Evolutionary conservation across 2,329 filamentous ascomycete species (phyloP).

Genomic region (Trichoderma arundinaceum): DNA sequence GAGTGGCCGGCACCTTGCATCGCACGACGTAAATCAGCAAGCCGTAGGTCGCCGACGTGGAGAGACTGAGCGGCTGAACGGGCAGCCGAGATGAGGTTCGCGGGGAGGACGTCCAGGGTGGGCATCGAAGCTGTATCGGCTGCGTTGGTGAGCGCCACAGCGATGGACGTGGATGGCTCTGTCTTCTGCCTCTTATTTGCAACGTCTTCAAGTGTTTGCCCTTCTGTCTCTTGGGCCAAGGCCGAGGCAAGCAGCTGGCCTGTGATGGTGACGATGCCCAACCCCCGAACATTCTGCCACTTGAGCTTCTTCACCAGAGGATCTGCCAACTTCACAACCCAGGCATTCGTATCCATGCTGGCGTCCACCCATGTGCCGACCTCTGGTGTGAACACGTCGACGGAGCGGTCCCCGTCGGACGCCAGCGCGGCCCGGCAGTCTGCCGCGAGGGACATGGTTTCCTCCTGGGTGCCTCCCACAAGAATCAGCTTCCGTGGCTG

Average conservation of each 20-base stretch:
- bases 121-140: constrained; percentile 47
- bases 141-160: constrained; percentile 37
- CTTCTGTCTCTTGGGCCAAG: constrained; percentile 51
- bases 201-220: constrained; percentile 51
- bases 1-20: constrained; percentile 83
- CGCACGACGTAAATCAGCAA: constrained; percentile 84
- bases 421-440: constrained; percentile 75
- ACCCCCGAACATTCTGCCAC: constrained; percentile 91
- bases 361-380: constrained; percentile 81
- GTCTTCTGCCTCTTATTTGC: constrained; percentile 58
- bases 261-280: constrained; percentile 92
- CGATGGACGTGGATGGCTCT: constrained; percentile 42
- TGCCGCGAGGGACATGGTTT: constrained; percentile 77
- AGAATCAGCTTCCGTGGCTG: constrained; percentile 93
- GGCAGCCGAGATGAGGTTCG: constrained; percentile 70
- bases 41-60: constrained; percentile 89
- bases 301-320: constrained; percentile 82
- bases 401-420: constrained; percentile 55
- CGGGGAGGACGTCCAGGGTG: constrained; percentile 60
- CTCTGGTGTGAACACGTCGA: constrained; percentile 81
- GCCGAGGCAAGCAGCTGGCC: constrained; percentile 62
- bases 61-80: constrained; percentile 83
- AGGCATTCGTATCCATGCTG: constrained; percentile 96
- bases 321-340: constrained; percentile 90
- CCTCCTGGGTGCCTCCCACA: constrained; percentile 78